These are phyloP conservation scores for Pisolithus sp. DNA, from an alignment of 768 basidiomycete genomes.

Conservation along the genomic window DNA sequence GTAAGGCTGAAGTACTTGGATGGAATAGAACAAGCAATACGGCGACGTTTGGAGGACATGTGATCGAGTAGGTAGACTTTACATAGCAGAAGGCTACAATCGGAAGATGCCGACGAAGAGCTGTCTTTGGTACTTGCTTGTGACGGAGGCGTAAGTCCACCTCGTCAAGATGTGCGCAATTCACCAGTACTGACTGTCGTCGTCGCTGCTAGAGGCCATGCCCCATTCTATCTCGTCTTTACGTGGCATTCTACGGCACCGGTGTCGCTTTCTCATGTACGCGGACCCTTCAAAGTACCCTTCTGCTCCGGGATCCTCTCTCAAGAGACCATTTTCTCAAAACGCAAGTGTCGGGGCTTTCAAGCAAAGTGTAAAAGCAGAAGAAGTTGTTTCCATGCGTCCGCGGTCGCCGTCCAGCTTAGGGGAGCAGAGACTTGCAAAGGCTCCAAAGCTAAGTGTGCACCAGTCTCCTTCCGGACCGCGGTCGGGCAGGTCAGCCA, in stretches of 20 bases:
- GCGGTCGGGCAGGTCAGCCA: conserved; percentile 10
- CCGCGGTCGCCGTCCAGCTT: conserved; percentile 1
- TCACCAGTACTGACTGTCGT: neutral
- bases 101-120: conserved; percentile 17
- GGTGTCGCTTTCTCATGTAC: conserved; percentile 59
- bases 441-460: conserved; percentile 9
- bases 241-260: conserved; percentile 28
- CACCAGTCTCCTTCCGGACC: conserved; percentile 1
- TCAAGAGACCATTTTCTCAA: conserved; percentile 46
- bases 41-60: conserved; percentile 4
- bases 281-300: conserved; percentile 33
- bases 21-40: conserved; percentile 42
- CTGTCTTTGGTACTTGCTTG: neutral
- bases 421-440: conserved; percentile 10
- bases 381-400: conserved; percentile 20
- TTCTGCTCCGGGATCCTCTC: conserved; percentile 16
- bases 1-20: conserved; percentile 71
- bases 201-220: too few species aligned
- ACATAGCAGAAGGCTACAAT: neutral
- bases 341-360: conserved; percentile 25
- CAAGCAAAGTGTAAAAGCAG: conserved; percentile 15
- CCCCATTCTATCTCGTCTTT: neutral
- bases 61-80: neutral
- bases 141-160: neutral
- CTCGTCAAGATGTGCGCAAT: neutral